These are phyloP conservation scores for Auxenochlorella pyrenoidosa DNA, from an alignment of 139 green algal species.

Conservation along the genomic window DNA sequence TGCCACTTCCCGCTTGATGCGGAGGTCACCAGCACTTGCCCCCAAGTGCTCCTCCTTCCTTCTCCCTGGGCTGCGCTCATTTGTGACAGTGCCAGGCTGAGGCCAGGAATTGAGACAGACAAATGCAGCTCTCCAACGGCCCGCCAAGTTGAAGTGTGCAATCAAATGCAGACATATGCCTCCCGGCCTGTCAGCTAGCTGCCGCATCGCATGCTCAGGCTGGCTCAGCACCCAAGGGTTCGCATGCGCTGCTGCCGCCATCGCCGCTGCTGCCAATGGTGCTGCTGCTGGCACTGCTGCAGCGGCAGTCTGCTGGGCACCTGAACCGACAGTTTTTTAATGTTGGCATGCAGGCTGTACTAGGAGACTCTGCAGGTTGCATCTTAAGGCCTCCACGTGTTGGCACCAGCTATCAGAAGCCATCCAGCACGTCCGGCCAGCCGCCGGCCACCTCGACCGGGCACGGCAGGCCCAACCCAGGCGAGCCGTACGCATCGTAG, in stretches of 20 bases:
- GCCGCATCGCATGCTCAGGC: too few species aligned
- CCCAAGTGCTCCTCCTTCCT: not conserved
- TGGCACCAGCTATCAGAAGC: not conserved
- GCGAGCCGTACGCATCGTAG: not conserved
- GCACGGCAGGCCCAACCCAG: slow-evolving; percentile 23
- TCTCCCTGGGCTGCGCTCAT: not conserved
- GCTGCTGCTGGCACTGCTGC: not conserved
- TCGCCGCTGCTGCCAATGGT: not conserved
- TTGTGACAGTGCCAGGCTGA: not conserved
- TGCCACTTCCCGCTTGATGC: not conserved
- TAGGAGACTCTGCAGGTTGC: too few species aligned
- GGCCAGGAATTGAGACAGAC: not conserved
- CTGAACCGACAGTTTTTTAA: too few species aligned
- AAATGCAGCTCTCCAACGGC: too few species aligned
- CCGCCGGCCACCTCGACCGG: not conserved
- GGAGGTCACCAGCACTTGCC: not conserved
- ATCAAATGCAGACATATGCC: not conserved
- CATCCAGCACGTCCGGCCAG: not conserved
- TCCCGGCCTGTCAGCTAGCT: slow-evolving; percentile 4
- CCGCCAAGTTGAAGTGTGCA: not conserved
- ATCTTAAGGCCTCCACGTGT: too few species aligned
- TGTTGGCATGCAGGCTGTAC: too few species aligned
- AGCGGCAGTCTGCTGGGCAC: not conserved
- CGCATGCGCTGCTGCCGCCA: not conserved
- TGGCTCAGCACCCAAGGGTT: not conserved